phyloP scores from a whole-genome alignment of 495 filamentous ascomycete genomes.

The Xylaria curta region DNA sequence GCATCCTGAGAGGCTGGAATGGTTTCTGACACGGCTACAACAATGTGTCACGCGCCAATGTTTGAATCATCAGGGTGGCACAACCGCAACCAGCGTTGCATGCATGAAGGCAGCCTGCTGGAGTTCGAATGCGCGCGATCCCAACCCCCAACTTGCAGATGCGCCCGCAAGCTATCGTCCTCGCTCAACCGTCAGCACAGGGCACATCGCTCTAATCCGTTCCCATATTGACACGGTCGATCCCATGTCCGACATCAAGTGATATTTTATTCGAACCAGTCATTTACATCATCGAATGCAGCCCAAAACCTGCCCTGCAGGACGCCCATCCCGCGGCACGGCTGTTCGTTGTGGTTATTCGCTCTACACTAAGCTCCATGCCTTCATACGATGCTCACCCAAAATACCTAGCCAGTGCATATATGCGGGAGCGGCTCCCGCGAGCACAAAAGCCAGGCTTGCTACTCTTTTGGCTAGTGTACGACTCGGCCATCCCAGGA shows the following conservation, averaged over 20 bases:
- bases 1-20: constrained; percentile 6
- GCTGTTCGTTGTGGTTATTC: not conserved
- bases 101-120: constrained; percentile 26
- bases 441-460: constrained; percentile 4
- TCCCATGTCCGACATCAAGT: not conserved
- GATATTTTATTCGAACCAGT: not conserved
- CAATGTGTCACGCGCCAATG: constrained; percentile 30
- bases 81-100: constrained; percentile 26
- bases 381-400: not conserved
- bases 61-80: constrained; percentile 18
- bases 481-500: not conserved
- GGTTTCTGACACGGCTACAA: constrained; percentile 11
- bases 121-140: constrained; percentile 4
- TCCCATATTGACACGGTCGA: not conserved
- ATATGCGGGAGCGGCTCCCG: not conserved
- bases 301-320: not conserved
- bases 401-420: not conserved
- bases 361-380: not conserved
- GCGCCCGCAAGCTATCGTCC: not conserved
- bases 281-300: not conserved
- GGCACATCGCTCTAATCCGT: not conserved
- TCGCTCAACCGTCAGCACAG: constrained; percentile 6
- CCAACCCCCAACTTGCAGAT: constrained; percentile 14
- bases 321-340: not conserved
- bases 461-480: not conserved